These are phyloP conservation scores for Solanum microdontum DNA, from an alignment of 257 asterid genomes.

Conservation along the genomic window DNA sequence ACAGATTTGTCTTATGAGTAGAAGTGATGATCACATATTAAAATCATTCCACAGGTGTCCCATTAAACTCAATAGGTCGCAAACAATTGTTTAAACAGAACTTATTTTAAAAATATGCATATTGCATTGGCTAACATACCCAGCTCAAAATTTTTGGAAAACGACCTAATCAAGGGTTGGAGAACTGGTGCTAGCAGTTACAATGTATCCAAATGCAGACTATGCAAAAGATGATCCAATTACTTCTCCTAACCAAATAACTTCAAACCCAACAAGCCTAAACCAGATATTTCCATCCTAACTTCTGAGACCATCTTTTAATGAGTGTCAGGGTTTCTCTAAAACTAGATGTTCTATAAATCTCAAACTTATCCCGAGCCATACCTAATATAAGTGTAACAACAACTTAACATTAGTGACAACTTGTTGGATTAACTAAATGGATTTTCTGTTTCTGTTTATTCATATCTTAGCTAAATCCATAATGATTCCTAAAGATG, in stretches of 20 bases:
- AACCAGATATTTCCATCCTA: not conserved
- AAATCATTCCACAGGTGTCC: not conserved
- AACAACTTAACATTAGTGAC: not conserved
- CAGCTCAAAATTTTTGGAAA: not conserved
- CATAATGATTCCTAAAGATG: not conserved
- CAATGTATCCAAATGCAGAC: not conserved
- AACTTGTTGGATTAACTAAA: not conserved
- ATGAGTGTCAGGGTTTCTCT: not conserved
- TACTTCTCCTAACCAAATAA: not conserved
- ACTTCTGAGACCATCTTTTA: not conserved
- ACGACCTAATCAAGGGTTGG: not conserved
- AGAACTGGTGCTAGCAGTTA: not conserved
- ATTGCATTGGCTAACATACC: not conserved
- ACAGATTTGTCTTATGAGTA: slow-evolving; percentile 12
- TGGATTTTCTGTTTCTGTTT: not conserved
- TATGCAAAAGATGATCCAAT: not conserved
- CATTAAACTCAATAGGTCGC: not conserved
- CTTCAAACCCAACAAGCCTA: not conserved
- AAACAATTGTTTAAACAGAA: not conserved
- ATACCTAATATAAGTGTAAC: not conserved
- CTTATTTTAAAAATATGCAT: not conserved
- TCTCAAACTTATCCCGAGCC: not conserved
- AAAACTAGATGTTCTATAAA: not conserved
- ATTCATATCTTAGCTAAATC: not conserved
- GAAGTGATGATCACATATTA: slow-evolving; percentile 20